These are phyloP conservation scores for Magnolia kwangsiensis DNA, from an alignment of 164 flowering plant genomes.

Conservation along the genomic window DNA sequence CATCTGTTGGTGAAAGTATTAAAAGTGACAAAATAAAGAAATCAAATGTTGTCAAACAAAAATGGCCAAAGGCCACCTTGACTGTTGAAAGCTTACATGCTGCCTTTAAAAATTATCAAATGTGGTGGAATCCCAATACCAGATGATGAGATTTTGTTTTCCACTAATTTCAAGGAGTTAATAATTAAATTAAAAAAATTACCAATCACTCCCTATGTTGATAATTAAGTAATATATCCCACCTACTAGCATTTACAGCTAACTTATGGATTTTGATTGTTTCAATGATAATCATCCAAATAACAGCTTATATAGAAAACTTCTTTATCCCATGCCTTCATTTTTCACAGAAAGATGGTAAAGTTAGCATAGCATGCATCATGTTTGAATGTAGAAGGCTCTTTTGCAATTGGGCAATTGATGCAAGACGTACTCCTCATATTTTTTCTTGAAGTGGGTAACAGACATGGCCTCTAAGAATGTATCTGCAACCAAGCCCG, in stretches of 20 bases:
- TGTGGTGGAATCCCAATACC: too few species aligned
- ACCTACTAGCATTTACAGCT: neutral
- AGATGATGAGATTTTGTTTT: too few species aligned
- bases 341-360: neutral
- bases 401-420: neutral
- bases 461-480: conserved; percentile 97
- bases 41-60: too few species aligned
- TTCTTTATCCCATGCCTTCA: neutral
- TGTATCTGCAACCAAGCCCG: conserved; percentile 98
- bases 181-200: too few species aligned
- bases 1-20: too few species aligned
- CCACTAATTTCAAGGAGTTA: too few species aligned
- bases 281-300: neutral
- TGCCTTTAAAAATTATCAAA: too few species aligned
- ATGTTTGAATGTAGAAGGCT: neutral
- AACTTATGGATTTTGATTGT: neutral
- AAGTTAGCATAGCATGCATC: neutral
- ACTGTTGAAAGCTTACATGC: too few species aligned
- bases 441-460: conserved; percentile 91
- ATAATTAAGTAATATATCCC: neutral
- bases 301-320: neutral
- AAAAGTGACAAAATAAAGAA: too few species aligned
- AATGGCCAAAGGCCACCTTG: too few species aligned
- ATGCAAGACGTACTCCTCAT: conserved; percentile 76
- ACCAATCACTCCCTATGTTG: too few species aligned